These are phyloP conservation scores for Pseudonectria foliicola DNA, from an alignment of 2,329 filamentous ascomycete species.

Conservation along the genomic window DNA sequence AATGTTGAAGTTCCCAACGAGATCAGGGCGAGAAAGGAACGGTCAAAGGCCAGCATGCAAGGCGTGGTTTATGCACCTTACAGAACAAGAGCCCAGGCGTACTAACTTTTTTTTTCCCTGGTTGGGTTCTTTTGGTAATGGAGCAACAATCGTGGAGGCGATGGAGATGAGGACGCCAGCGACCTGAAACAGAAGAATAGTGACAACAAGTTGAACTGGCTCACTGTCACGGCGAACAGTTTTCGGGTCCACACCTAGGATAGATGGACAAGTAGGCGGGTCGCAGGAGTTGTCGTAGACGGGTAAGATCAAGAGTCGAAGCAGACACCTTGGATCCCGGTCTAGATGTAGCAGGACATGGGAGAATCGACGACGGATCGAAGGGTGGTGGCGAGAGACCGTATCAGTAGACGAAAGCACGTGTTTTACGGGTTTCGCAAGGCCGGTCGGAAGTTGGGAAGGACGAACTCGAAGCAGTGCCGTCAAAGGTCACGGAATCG, in stretches of 20 bases:
- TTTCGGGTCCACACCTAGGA: conserved; percentile 17
- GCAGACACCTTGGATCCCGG: conserved; percentile 25
- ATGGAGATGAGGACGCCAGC: conserved; percentile 49
- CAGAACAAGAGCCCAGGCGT: conserved; percentile 3
- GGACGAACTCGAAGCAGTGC: conserved; percentile 17
- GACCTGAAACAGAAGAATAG: conserved; percentile 37
- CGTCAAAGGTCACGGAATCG: conserved; percentile 19
- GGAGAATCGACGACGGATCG: conserved; percentile 17
- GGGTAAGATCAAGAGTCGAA: conserved; percentile 24
- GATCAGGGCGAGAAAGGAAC: not conserved
- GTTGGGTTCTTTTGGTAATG: conserved; percentile 14
- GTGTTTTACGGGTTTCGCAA: conserved; percentile 22
- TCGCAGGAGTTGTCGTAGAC: conserved; percentile 13
- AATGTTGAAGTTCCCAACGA: not conserved
- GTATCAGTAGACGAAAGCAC: conserved; percentile 11
- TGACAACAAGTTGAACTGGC: conserved; percentile 27
- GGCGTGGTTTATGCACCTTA: not conserved
- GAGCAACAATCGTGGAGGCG: conserved; percentile 30
- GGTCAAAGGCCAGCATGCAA: too few relatives aligned
- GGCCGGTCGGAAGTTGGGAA: conserved; percentile 11
- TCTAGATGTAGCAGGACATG: conserved; percentile 28
- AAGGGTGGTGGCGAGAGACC: conserved; percentile 12
- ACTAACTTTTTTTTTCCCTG: conserved; percentile 21
- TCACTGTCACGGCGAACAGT: conserved; percentile 42
- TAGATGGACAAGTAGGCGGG: conserved; percentile 1